Conservation (phyloP, 768 basidiomycete species). For the Lactarius akahatsu region DNA sequence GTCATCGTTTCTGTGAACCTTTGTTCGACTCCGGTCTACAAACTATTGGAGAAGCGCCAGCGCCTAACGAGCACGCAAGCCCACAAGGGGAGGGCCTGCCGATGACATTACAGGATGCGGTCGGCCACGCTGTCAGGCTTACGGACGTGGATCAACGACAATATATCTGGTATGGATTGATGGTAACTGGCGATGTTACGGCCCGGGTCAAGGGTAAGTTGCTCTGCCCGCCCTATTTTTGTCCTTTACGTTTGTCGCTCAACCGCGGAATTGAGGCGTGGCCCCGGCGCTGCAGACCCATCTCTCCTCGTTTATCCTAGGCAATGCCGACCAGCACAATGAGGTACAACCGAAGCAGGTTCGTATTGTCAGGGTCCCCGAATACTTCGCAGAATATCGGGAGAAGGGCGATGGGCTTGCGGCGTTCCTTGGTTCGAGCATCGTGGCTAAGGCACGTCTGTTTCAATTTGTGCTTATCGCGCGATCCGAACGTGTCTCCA, state of each 20-base stretch:
- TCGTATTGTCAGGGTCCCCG: slow-evolving; percentile 67
- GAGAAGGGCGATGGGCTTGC: slow-evolving; percentile 81
- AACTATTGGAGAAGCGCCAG: slow-evolving; percentile 29
- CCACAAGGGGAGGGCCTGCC: slow-evolving; percentile 31
- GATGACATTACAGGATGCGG: slow-evolving; percentile 63
- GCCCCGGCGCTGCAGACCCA: slow-evolving; percentile 65
- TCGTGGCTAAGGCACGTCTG: slow-evolving; percentile 71
- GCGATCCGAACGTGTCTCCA: slow-evolving; percentile 11
- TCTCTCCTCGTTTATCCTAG: slow-evolving; percentile 59
- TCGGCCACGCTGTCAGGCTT: slow-evolving; percentile 59
- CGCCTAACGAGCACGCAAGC: slow-evolving; percentile 26
- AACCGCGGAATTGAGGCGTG: slow-evolving; percentile 34
- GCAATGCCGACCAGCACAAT: slow-evolving; percentile 59
- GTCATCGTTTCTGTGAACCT: slow-evolving; percentile 90
- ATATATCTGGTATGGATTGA: slow-evolving; percentile 73
- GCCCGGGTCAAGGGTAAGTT: slow-evolving; percentile 65
- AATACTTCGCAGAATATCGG: slow-evolving; percentile 89
- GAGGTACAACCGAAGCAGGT: slow-evolving; percentile 71
- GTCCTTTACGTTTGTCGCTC: slow-evolving; percentile 10
- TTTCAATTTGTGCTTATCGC: not conserved
- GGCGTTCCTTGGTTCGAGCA: slow-evolving; percentile 78
- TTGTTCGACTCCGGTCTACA: slow-evolving; percentile 74
- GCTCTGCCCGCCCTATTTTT: not conserved
- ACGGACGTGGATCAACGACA: slow-evolving; percentile 65
- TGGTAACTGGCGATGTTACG: slow-evolving; percentile 79